Conservation (phyloP, 2,329 filamentous ascomycete species). For the Colletotrichum nymphaeae region DNA sequence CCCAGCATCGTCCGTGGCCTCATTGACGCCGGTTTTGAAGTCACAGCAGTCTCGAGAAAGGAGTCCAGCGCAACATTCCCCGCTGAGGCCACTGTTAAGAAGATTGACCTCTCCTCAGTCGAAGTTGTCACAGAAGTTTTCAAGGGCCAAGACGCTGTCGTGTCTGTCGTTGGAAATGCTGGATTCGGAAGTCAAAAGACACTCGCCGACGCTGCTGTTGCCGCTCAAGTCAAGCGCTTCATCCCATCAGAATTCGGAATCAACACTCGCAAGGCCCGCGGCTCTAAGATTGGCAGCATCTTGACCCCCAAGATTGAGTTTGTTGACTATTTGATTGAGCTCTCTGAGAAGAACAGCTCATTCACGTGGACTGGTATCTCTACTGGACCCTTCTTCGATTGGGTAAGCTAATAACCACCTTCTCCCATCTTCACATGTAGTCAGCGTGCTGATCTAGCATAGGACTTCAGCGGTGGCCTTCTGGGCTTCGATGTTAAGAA, state of each 20-base stretch:
- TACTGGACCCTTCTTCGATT: constrained; percentile 71
- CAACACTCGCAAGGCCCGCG: constrained; percentile 43
- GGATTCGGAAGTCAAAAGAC: constrained; percentile 57
- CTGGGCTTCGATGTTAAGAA: constrained; percentile 62
- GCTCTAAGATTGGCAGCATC: constrained; percentile 41
- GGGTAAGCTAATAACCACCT: constrained; percentile 49
- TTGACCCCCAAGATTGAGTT: constrained; percentile 42
- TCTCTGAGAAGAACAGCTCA: constrained; percentile 33
- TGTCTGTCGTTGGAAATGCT: constrained; percentile 59
- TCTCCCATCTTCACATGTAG: too few relatives aligned
- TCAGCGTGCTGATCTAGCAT: neutral
- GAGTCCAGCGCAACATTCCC: constrained; percentile 51
- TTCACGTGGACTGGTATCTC: constrained; percentile 72
- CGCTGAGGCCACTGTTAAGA: constrained; percentile 53
- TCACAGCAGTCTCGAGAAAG: constrained; percentile 62
- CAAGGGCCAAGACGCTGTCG: constrained; percentile 65
- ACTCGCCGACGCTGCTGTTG: constrained; percentile 66
- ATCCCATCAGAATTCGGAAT: constrained; percentile 66
- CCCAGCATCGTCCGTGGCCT: constrained; percentile 44
- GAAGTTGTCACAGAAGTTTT: constrained; percentile 59
- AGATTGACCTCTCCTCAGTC: constrained; percentile 57
- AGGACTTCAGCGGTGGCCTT: constrained; percentile 60
- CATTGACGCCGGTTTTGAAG: constrained; percentile 54
- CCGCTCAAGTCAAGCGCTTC: constrained; percentile 67
- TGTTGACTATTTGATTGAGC: constrained; percentile 35